A percentile compares a stretch with the other conserved stretches of the same genome.
Conservation (phyloP, 1,139 yeast genomes). For the Suhomyces choctaworum region DNA sequence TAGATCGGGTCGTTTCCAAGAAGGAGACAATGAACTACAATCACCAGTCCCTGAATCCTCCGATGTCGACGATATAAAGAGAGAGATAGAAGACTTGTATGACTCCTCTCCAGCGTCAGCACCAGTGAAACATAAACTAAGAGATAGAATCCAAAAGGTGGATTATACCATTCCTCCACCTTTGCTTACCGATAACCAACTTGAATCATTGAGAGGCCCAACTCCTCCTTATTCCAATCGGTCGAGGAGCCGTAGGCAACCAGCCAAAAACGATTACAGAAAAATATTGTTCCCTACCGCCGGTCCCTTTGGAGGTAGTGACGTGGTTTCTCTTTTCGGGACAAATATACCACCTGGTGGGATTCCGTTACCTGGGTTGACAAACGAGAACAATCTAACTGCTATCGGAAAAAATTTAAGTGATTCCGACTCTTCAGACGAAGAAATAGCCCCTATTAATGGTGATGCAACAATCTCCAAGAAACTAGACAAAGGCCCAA, state of each 20-base stretch:
- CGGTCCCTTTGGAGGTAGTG: conserved; percentile 97
- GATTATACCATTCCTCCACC: conserved; percentile 92
- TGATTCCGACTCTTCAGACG: conserved; percentile 77
- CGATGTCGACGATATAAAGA: conserved; percentile 41
- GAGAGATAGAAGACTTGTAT: conserved; percentile 53
- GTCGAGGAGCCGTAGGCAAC: conserved; percentile 28
- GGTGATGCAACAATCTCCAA: conserved; percentile 38
- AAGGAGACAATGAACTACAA: conserved; percentile 21
- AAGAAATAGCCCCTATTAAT: conserved; percentile 45
- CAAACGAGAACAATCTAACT: conserved; percentile 34
- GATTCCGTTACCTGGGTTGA: conserved; percentile 42
- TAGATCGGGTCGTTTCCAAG: conserved; percentile 16
- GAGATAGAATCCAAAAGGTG: conserved; percentile 71
- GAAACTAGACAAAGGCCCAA: conserved; percentile 20
- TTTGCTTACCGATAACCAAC: conserved; percentile 49
- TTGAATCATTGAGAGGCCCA: conserved; percentile 20
- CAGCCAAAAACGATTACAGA: conserved; percentile 46
- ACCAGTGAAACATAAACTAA: conserved; percentile 59
- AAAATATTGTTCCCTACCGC: conserved; percentile 85
- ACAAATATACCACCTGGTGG: conserved; percentile 58
- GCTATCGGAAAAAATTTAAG: conserved; percentile 52
- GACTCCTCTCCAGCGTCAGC: conserved; percentile 54
- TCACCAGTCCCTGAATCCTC: conserved; percentile 7
- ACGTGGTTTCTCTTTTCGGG: conserved; percentile 74
- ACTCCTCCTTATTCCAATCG: conserved; percentile 21